Percentiles rank a stretch among this genome's conserved stretches.
Conservation (phyloP, 371 early-diverging fungal genomes). For the Batrachochytrium dendrobatidis region DNA sequence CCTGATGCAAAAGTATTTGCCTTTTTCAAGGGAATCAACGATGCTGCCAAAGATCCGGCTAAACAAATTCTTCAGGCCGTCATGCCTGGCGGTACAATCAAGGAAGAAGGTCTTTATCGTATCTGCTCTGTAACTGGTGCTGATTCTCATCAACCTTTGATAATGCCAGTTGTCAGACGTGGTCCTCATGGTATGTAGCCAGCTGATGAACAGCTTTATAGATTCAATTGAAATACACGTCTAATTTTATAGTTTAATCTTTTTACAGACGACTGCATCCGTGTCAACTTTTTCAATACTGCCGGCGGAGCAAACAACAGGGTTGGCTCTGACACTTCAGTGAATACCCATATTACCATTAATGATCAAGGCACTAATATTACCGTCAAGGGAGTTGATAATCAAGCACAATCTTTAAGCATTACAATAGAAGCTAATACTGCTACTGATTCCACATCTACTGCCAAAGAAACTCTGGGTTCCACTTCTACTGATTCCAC, state of each 20-base stretch:
- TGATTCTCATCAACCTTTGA: conserved; percentile 26
- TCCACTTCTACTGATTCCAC: not conserved
- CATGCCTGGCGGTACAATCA: conserved; percentile 14
- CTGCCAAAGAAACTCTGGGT: not conserved
- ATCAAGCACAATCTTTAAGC: too few relatives aligned
- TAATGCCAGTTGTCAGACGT: conserved; percentile 37
- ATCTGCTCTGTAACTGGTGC: conserved; percentile 31
- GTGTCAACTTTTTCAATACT: conserved; percentile 16
- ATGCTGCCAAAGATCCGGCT: conserved; percentile 13
- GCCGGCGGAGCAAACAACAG: not conserved
- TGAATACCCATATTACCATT: not conserved
- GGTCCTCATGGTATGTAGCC: conserved; percentile 20
- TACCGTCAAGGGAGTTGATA: too few relatives aligned
- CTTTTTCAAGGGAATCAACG: conserved; percentile 33
- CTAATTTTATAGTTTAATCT: not conserved
- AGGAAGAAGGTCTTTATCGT: conserved; percentile 17
- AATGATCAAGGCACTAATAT: not conserved
- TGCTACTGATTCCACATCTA: too few relatives aligned
- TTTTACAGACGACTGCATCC: conserved; percentile 31
- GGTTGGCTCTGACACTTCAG: not conserved
- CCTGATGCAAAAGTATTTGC: conserved; percentile 20
- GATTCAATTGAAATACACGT: not conserved
- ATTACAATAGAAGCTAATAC: too few relatives aligned
- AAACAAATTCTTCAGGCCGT: not conserved
- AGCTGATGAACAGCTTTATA: not conserved